Conservation (phyloP, 441 rosid species). For the Bruguiera hainesii region DNA sequence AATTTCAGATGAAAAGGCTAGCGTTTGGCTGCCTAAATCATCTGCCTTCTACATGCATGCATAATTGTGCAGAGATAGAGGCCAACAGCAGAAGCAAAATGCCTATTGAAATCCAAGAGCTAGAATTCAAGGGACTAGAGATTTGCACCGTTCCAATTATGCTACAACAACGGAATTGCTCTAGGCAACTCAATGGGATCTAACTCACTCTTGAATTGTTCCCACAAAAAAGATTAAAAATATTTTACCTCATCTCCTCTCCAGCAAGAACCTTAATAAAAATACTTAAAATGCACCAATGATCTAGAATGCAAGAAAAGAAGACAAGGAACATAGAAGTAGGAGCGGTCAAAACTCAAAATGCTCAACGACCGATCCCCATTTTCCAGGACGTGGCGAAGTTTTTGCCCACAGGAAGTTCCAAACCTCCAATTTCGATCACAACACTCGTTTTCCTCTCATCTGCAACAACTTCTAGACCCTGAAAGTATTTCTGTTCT, state of each 20-base stretch:
- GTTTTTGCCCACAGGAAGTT: slow-evolving; percentile 63
- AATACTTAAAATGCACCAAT: not conserved
- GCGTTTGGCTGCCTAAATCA: no score
- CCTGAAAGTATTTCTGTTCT: slow-evolving; percentile 41
- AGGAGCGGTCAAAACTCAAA: not conserved
- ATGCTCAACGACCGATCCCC: slow-evolving; percentile 29
- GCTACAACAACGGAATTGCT: no score
- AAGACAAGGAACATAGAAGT: not conserved
- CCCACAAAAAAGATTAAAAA: slow-evolving; percentile 20
- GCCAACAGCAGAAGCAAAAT: no score
- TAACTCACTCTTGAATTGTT: no score
- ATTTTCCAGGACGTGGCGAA: slow-evolving; percentile 69
- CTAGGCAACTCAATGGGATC: no score
- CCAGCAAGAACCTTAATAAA: slow-evolving; percentile 23
- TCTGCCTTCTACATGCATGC: no score
- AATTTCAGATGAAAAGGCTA: no score
- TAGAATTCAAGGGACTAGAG: not conserved
- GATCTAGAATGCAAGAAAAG: not conserved
- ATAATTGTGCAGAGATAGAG: no score
- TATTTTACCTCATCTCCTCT: slow-evolving; percentile 39
- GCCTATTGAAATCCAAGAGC: not conserved
- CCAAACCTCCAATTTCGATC: slow-evolving; percentile 61
- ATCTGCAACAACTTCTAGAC: slow-evolving; percentile 29
- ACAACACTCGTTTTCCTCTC: slow-evolving; percentile 44
- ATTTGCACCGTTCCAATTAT: slow-evolving; percentile 4